phyloP scores from a whole-genome alignment of 768 basidiomycete genomes.

The Kwoniella sp. region DNA sequence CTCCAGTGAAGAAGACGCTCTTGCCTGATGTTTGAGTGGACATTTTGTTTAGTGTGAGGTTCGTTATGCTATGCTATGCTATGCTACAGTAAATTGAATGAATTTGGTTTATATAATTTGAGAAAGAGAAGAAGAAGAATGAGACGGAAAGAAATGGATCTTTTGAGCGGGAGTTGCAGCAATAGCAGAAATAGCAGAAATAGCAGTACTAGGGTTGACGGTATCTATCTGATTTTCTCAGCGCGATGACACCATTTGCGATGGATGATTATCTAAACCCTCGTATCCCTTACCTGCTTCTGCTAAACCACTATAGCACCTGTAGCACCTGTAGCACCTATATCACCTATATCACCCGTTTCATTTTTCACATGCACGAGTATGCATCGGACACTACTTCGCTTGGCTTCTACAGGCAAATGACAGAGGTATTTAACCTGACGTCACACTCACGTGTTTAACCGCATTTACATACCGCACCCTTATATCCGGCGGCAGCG shows the following conservation, averaged over 20 bases:
- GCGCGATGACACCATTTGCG: too few relatives aligned
- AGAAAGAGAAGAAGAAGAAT: constrained; percentile 5
- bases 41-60: background rate
- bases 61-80: background rate
- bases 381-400: too few relatives aligned
- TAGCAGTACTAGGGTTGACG: too few relatives aligned
- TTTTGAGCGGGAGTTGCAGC: background rate
- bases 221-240: too few relatives aligned
- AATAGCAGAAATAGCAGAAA: background rate
- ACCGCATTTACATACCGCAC: background rate
- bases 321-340: too few relatives aligned
- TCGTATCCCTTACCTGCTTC: too few relatives aligned
- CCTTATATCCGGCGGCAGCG: background rate
- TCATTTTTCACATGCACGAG: too few relatives aligned
- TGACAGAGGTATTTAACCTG: background rate
- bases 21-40: constrained; percentile 20
- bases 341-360: too few relatives aligned
- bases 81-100: constrained; percentile 1
- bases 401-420: background rate
- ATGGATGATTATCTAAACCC: too few relatives aligned
- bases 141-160: background rate
- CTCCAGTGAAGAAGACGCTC: constrained; percentile 28
- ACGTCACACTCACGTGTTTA: background rate
- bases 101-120: background rate
- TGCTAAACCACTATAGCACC: too few relatives aligned